A percentile compares a stretch with the other conserved stretches of the same genome.
Evolutionary conservation across 768 basidiomycete species (phyloP).

Genomic region (Tricholomella constricta): DNA sequence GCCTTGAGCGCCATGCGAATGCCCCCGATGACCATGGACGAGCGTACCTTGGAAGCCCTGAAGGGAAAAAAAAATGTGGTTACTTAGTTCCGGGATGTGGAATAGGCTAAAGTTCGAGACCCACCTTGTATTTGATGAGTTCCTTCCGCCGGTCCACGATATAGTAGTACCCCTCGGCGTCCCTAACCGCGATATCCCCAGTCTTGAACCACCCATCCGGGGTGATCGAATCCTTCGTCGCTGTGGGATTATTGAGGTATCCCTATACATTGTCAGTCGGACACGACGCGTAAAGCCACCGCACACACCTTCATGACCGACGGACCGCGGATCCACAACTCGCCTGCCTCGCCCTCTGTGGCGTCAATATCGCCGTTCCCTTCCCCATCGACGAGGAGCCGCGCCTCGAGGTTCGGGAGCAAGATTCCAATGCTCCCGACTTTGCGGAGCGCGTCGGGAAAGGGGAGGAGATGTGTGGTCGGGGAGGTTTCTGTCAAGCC

Average conservation of each 20-base stretch:
- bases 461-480: constrained; percentile 58
- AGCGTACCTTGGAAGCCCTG: constrained; percentile 77
- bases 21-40: constrained; percentile 2
- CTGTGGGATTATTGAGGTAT: constrained; percentile 70
- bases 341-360: constrained; percentile 61
- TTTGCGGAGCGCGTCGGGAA: constrained; percentile 44
- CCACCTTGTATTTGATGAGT: constrained; percentile 73
- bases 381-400: constrained; percentile 66
- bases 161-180: constrained; percentile 70
- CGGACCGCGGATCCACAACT: constrained; percentile 81
- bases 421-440: constrained; percentile 69
- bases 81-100: background rate
- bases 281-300: background rate
- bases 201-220: constrained; percentile 86
- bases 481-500: constrained; percentile 87
- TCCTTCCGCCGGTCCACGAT: constrained; percentile 79
- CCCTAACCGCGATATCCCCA: constrained; percentile 74
- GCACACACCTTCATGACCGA: constrained; percentile 71
- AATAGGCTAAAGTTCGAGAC: background rate
- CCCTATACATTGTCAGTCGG: constrained; percentile 44
- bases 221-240: constrained; percentile 71
- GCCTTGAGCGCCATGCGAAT: background rate
- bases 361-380: constrained; percentile 51
- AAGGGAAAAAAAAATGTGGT: background rate
- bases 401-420: constrained; percentile 74